phyloP scores from a whole-genome alignment of 1,139 yeast species.

The Candida labiduridarum region DNA sequence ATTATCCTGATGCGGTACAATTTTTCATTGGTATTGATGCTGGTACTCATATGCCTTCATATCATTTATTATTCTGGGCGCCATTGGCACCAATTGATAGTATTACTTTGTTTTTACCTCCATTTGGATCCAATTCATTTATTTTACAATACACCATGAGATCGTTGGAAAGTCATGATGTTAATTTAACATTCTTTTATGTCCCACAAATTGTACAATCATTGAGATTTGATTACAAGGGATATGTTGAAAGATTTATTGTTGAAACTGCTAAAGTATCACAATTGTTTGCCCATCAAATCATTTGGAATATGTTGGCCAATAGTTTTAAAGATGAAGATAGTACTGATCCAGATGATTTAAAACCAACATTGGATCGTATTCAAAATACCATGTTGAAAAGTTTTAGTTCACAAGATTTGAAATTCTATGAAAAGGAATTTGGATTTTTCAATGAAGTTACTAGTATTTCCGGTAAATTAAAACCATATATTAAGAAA shows the following conservation, averaged over 20 bases:
- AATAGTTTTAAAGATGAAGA: slow-evolving; percentile 92
- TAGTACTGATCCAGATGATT: slow-evolving; percentile 71
- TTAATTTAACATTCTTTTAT: slow-evolving; percentile 87
- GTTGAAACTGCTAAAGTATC: slow-evolving; percentile 91
- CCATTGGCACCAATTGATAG: slow-evolving; percentile 84
- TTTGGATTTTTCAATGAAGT: slow-evolving; percentile 90
- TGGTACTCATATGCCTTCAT: slow-evolving; percentile 40
- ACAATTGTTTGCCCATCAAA: slow-evolving; percentile 93
- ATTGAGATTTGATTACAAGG: slow-evolving; percentile 76
- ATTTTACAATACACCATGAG: slow-evolving; percentile 88
- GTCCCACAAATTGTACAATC: slow-evolving; percentile 98
- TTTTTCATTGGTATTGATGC: slow-evolving; percentile 53
- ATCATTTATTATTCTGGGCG: slow-evolving; percentile 68
- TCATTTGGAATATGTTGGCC: slow-evolving; percentile 97
- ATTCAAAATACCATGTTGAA: slow-evolving; percentile 69
- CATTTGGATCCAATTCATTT: slow-evolving; percentile 65
- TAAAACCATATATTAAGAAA: slow-evolving; percentile 91
- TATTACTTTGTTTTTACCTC: slow-evolving; percentile 81
- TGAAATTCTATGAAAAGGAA: slow-evolving; percentile 74
- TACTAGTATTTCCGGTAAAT: slow-evolving; percentile 89
- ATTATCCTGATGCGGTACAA: slow-evolving; percentile 66
- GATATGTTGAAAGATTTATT: slow-evolving; percentile 87
- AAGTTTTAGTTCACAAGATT: slow-evolving; percentile 62
- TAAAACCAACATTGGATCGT: slow-evolving; percentile 81
- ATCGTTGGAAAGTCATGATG: slow-evolving; percentile 86